Evolutionary conservation across 495 filamentous ascomycete species (phyloP).

Genomic region (Xylaria sp.): DNA sequence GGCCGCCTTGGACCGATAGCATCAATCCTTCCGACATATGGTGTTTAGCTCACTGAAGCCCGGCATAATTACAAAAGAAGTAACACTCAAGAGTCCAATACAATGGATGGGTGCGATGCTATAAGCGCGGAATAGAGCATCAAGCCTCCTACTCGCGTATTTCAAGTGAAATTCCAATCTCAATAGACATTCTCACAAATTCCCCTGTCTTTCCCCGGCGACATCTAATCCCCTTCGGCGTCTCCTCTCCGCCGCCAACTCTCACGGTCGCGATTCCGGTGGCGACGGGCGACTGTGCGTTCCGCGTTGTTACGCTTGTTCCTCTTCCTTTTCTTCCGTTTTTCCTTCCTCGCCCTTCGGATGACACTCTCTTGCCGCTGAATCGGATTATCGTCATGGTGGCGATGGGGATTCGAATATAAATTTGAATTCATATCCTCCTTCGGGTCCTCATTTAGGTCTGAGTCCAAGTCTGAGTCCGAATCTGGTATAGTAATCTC

Average conservation of each 20-base stretch:
- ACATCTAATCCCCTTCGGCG: neutral
- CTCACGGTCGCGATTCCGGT: neutral
- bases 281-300: neutral
- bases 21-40: neutral
- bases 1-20: neutral
- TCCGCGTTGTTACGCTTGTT: neutral
- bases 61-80: neutral
- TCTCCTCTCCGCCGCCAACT: neutral
- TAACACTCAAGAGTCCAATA: neutral
- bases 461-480: neutral
- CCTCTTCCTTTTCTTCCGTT: slow-evolving; percentile 2
- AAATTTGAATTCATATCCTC: neutral
- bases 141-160: neutral
- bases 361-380: neutral
- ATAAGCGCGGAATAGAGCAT: neutral
- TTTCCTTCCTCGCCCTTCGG: neutral
- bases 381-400: neutral
- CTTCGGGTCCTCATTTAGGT: neutral
- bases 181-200: neutral
- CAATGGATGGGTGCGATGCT: too few relatives aligned
- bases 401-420: neutral
- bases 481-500: neutral
- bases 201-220: neutral
- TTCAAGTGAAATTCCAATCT: neutral
- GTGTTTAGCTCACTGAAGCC: neutral